Base-by-base conservation (phyloP, 108 stramenopile genomes). In the Licmophora abbreviata region DNA sequence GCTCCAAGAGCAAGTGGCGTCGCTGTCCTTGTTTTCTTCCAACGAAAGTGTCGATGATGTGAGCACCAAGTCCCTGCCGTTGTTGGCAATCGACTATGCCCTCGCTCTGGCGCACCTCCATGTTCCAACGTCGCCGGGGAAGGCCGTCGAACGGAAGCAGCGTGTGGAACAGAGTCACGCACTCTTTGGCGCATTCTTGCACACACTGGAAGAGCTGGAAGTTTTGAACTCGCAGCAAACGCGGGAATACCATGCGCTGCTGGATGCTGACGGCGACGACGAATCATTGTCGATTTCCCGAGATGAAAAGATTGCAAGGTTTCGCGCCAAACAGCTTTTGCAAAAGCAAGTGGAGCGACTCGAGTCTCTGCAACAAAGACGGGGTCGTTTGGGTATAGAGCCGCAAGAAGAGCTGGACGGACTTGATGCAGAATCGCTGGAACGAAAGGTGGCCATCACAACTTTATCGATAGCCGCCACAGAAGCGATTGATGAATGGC, bases 21-120 rank as follows among this genome's bases (percentile, higher is more conserved):
- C 54, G 4, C n/a, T 68, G 24, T 24, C 51, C n/a, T 30, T 77
- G 14, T 75, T 88, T 53, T 88, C 87, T 4, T 43, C 49, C 28
- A 88, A 88, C 51, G 86, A 88, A 55, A 52, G 57, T 5, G 41
- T 82, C 17, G 80, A 79, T 28, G 87, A 88, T 47, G 58, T 84
- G 15, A 49, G 60, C n/a, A 88, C 82, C 0, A 70, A 68, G 22
- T 77, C 75, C 29, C 26, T 88, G 12, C 63, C 73, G 32, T 76
- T 81, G 7, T 37, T 88, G 31, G 52, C 69, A 11, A 46, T 81
- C 32, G 75, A 81, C 27, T 81, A 79, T 57, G 66, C 78, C n/a
- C 43, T 88, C 20, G 87, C 81, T 0, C 33, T 70, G 58, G 79
- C 78, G 11, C 53, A 51, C 37, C 50, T 71, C 8, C 46, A 61